These are phyloP conservation scores for Cyclotella cryptica DNA, from an alignment of 108 stramenopile species.

Conservation along the genomic window DNA sequence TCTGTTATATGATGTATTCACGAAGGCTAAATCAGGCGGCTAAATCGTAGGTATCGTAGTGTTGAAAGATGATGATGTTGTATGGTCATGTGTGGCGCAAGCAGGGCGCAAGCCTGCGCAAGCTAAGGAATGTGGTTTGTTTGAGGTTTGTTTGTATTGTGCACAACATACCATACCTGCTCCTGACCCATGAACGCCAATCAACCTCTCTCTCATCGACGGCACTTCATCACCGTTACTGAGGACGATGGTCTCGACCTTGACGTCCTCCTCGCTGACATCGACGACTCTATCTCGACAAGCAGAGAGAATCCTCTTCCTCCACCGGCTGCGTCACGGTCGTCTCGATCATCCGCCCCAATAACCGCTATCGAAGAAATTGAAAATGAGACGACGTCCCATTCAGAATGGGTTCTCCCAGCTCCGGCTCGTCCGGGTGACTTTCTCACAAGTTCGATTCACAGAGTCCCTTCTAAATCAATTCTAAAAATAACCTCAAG, in stretches of 20 bases:
- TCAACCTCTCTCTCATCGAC: background rate
- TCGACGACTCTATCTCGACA: slow-evolving; percentile 2
- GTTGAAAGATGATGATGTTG: too few relatives aligned
- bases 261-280: slow-evolving; percentile 16
- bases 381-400: background rate
- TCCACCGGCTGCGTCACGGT: background rate
- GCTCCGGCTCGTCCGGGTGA: slow-evolving; percentile 30
- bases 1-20: too few relatives aligned
- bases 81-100: too few relatives aligned
- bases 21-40: too few relatives aligned
- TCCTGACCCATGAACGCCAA: slow-evolving; percentile 4
- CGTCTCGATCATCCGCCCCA: background rate
- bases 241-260: slow-evolving; percentile 49
- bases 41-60: too few relatives aligned
- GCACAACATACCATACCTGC: too few relatives aligned
- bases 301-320: background rate
- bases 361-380: slow-evolving; percentile 6
- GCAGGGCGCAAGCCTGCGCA: too few relatives aligned
- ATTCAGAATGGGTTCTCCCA: slow-evolving; percentile 29
- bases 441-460: slow-evolving; percentile 24
- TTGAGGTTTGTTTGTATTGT: too few relatives aligned
- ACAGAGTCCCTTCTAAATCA: slow-evolving; percentile 40
- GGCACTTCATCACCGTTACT: slow-evolving; percentile 15
- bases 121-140: too few relatives aligned
- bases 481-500: slow-evolving; percentile 49